Base-by-base conservation (phyloP, 2,329 filamentous ascomycete genomes). In the Fusarium globosum region DNA sequence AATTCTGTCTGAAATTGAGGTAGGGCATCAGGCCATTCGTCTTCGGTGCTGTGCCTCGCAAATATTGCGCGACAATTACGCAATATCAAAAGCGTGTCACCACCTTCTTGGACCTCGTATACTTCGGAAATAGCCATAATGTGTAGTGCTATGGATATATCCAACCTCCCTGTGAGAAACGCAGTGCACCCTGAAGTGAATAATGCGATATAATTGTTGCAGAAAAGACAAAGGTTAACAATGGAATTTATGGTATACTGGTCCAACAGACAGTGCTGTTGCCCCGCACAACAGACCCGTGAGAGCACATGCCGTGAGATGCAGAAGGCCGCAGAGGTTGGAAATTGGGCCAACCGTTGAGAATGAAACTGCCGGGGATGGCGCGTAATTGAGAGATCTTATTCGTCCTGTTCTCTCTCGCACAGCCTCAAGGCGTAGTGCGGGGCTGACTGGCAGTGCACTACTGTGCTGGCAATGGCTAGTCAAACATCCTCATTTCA, bases 151-250 rank as follows among this genome's bases (percentile, higher is more conserved):
- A 20, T 13, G 23, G 4, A 20, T 26, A 45, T 6, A 26, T 7
- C 12, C 4, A 26, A 20, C 16, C 14, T 13, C 1, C 14, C 6
- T 20, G 5, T 14, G 23, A 14, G 23, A 13, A 26, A 20, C 2
- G 3, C 9, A 26, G 16, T 13, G 23, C 7, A 8, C 4, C 2
- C 9, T 6, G 12, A 20, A 26, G 20, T 6, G 12, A 4, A 6
- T 26, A 20, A n/a, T n/a, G n/a, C n/a, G n/a, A n/a, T n/a, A n/a
- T n/a, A n/a, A n/a, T n/a, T n/a, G n/a, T n/a, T n/a, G n/a, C n/a
- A n/a, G n/a, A n/a, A n/a, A n/a, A n/a, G n/a, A n/a, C n/a, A n/a
- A n/a, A n/a, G 12, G 16, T 20, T 10, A 7, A 26, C 6, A 13
- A 26, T 26, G 16, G 16, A 6, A 26, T 26, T 6, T 6, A 6